phyloP scores from a whole-genome alignment of 2,329 filamentous ascomycete species.

The Verticillium zaregamsianum region DNA sequence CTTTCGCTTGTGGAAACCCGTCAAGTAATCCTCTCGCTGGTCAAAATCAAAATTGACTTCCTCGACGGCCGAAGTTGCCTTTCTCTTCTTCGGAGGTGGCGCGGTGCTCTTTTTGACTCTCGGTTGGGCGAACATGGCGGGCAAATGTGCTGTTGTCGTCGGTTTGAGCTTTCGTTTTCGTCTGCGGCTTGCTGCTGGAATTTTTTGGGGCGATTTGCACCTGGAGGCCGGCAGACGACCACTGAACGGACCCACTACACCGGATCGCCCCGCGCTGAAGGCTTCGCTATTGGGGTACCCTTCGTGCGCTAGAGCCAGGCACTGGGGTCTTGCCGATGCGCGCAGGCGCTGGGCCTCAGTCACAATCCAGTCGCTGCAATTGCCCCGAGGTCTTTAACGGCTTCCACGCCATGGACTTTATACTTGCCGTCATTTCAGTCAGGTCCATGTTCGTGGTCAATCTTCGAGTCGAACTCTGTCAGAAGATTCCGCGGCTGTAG shows the following conservation, averaged over 20 bases:
- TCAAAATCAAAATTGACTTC: constrained; percentile 81
- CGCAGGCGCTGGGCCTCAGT: background rate
- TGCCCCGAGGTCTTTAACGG: background rate
- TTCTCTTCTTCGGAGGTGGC: constrained; percentile 63
- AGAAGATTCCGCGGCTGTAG: too few species aligned
- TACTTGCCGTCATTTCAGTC: too few species aligned
- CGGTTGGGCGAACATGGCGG: constrained; percentile 50
- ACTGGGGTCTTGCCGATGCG: background rate
- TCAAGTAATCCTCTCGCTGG: constrained; percentile 82
- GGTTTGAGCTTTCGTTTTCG: constrained; percentile 6
- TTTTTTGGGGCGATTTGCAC: constrained; percentile 5
- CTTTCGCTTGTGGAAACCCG: constrained; percentile 96
- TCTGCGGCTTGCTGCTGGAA: constrained; percentile 6
- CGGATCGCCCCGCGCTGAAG: background rate
- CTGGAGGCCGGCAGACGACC: background rate
- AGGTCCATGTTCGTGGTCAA: too few species aligned
- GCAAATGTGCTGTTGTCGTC: background rate
- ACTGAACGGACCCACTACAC: background rate
- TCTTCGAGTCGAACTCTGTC: too few species aligned
- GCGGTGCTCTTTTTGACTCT: constrained; percentile 57
- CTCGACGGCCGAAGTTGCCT: constrained; percentile 56
- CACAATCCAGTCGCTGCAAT: background rate
- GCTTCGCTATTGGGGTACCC: background rate
- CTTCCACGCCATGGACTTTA: too few species aligned
- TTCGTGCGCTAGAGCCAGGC: background rate